These are phyloP conservation scores for Suillus subluteus DNA, from an alignment of 768 basidiomycete species.

Conservation along the genomic window DNA sequence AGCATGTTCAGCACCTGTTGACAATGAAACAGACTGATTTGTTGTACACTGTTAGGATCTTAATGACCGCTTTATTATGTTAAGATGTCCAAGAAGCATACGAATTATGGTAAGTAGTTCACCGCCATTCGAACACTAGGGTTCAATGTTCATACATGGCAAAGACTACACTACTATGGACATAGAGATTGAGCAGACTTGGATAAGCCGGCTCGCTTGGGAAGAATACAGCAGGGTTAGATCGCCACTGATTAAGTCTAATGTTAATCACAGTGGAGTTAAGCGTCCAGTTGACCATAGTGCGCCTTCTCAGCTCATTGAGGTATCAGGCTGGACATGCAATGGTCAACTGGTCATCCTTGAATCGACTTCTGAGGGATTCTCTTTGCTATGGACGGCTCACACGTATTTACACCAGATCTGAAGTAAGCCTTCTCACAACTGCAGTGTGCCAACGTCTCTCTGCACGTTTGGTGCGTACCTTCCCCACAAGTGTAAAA, in stretches of 20 bases:
- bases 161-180: constrained; percentile 18
- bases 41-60: neutral
- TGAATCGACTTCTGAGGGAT: neutral
- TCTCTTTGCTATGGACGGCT: neutral
- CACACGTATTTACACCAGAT: neutral
- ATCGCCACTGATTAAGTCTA: neutral
- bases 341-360: neutral
- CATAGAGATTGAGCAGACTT: constrained; percentile 17
- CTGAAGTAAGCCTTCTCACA: neutral
- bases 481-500: neutral
- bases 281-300: neutral
- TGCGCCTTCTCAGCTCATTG: neutral
- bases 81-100: neutral
- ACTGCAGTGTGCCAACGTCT: neutral
- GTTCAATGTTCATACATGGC: neutral
- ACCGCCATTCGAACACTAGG: neutral
- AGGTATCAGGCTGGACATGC: too few relatives aligned
- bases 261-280: neutral
- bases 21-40: neutral
- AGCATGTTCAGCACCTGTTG: neutral
- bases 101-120: neutral
- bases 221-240: neutral
- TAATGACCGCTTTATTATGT: neutral
- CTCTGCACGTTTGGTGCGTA: neutral
- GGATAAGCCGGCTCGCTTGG: constrained; percentile 12